A percentile compares a stretch with the other conserved stretches of the same genome.
These are phyloP conservation scores for Afroboletus lepidellus DNA, from an alignment of 1,284 basidiomycete species.

Conservation along the genomic window DNA sequence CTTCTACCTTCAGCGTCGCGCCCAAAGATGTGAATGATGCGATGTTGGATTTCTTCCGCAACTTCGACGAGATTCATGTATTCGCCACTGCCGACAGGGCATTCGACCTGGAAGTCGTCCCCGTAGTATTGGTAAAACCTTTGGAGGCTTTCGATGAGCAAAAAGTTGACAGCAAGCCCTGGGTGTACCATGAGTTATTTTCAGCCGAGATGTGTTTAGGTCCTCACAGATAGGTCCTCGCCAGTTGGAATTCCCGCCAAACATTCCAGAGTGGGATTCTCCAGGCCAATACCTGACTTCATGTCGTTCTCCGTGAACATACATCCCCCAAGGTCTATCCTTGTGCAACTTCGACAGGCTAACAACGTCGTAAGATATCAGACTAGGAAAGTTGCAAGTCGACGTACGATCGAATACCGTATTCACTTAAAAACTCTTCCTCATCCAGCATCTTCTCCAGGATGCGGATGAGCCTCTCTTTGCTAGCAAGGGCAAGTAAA, in stretches of 20 bases:
- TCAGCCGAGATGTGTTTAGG: background rate
- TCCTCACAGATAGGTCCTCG: constrained; percentile 76
- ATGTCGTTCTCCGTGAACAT: constrained; percentile 89
- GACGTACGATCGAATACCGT: constrained; percentile 87
- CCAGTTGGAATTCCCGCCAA: constrained; percentile 98
- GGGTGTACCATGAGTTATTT: background rate
- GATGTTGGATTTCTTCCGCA: constrained; percentile 96
- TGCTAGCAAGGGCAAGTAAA: constrained; percentile 86
- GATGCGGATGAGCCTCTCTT: constrained; percentile 86
- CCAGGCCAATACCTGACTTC: constrained; percentile 98
- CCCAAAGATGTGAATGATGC: constrained; percentile 95
- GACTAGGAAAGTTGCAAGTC: background rate
- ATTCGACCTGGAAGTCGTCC: constrained; percentile 87
- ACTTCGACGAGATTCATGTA: constrained; percentile 93
- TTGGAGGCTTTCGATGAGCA: constrained; percentile 92
- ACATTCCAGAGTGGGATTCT: constrained; percentile 96
- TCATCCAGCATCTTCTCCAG: constrained; percentile 97
- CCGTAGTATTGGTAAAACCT: constrained; percentile 98
- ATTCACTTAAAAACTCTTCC: constrained; percentile 91
- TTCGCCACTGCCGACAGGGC: constrained; percentile 92
- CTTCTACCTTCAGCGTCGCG: constrained; percentile 84
- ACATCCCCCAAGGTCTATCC: constrained; percentile 91
- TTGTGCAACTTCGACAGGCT: constrained; percentile 89
- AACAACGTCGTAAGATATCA: constrained; percentile 4
- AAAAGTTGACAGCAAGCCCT: constrained; percentile 93